Percentiles rank a stretch among this genome's conserved stretches.
Evolutionary conservation across 2,329 filamentous ascomycete species (phyloP).

Genomic region (Neonectria punicea): DNA sequence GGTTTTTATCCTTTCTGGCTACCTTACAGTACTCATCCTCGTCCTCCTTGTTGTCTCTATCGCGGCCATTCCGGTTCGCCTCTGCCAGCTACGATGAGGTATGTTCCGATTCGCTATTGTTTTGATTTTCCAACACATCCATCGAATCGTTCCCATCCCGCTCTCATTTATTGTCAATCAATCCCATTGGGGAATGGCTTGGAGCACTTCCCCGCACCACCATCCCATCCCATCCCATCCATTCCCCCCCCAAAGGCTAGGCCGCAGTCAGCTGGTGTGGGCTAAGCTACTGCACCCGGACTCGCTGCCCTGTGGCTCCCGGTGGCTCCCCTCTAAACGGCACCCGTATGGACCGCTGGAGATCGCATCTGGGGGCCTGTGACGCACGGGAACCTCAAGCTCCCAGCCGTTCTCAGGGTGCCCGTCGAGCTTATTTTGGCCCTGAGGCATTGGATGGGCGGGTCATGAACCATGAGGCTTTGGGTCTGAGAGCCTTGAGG

Average conservation of each 20-base stretch:
- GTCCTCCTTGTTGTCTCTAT: not conserved
- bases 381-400: not conserved
- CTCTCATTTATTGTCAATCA: not conserved
- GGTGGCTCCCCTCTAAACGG: not conserved
- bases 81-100: not conserved
- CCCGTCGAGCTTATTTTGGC: not conserved
- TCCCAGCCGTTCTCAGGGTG: not conserved
- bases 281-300: not conserved
- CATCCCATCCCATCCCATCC: not conserved
- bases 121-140: not conserved
- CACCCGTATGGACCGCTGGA: not conserved
- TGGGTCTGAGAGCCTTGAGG: not conserved
- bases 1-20: not conserved
- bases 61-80: not conserved
- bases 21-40: not conserved
- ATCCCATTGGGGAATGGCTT: not conserved
- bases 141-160: not conserved
- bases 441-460: not conserved
- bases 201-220: constrained; percentile 4
- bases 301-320: not conserved
- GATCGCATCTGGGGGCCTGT: not conserved
- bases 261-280: not conserved
- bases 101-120: not conserved
- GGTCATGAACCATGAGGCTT: not conserved
- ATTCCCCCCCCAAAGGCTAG: not conserved